Base-by-base conservation (phyloP, 75 land plant genomes). In the Sequoia sempervirens region DNA sequence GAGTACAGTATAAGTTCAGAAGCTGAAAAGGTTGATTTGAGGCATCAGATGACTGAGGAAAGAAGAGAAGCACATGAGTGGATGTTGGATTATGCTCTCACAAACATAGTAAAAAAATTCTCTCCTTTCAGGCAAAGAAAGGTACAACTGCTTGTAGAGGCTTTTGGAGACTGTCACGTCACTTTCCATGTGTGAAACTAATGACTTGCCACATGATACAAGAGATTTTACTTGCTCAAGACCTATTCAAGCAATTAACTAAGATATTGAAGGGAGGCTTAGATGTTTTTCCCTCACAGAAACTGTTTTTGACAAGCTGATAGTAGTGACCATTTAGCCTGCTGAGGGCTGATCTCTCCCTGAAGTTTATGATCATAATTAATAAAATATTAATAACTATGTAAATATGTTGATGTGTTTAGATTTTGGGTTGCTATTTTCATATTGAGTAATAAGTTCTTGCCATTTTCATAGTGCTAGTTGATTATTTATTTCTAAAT, bases 121-220 rank as follows among this genome's bases (percentile, higher is more conserved):
- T 90, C 87, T 66, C 95, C 93, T 34, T 88, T 85, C 58, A 87
- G 90, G 34, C 87, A 87, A 79, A n/a, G n/a, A n/a, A n/a, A n/a
- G n/a, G n/a, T n/a, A n/a, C n/a, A n/a, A 79, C 73, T 92, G 69
- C 91, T 96, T 43, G 98, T 96, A 41, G 93, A 93, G 83, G 98
- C 98, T 64, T 96, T 96, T 81, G 96, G 96, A 96, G 69, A 90
- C 92, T 80, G 91, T 96, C 32, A 74, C 72, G 20, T 90, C 93
- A 52, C 72, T 30, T 10, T 81, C 86, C 58, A 58, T 83, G 52
- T 79, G 74, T 76, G 89, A 88, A 72, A 38, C 32, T 14, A 58
- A 20, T 58, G 81, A 46, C 6, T 37, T 74, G 40, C 84, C 38
- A 81, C 52, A 66, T 66, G 30, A 78, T 54, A 41, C 89, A 79